Evolutionary conservation across 305 asterid genomes (phyloP), one percentile per base, ranked within the genome.

Genomic region (Fraxinus greggii): DNA sequence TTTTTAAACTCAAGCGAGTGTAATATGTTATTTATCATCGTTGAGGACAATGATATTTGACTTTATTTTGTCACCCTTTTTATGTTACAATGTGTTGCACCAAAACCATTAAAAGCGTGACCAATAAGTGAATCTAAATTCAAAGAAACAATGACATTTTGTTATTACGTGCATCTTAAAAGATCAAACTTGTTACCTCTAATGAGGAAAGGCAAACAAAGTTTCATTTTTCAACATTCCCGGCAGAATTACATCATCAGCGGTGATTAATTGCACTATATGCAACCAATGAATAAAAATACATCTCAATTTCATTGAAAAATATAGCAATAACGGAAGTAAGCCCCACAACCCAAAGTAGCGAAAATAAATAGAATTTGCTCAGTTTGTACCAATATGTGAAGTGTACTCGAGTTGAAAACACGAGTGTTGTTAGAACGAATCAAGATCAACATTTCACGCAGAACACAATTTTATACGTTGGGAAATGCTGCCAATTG

Each of bases 11-110:
- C 51, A 29, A 61, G 15, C 48, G 36, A 73, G 75, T n/a, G 67
- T 54, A 17, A 59, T 72, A 73, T 54, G 32, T 19, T 69, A 26
- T 73, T 42, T 63, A 13, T 74, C 72, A 45, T 42, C 28, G 40
- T 78, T 54, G 54, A 21, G 7, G 24, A 23, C 26, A 29, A 36
- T 40, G 79, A 40, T 69, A 35, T 82, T n/a, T 45, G 76, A 10
- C 26, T 77, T 75, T 78, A 36, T 9, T 73, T 70, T 32, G 7
- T 82, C 51, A 79, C 78, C 40, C 3, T 24, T 69, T 70, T 21
- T 65, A 81, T 26, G 56, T 75, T 82, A 67, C 72, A 67, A 67
- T n/a, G 59, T 28, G 61, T 51, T 4, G 54, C n/a, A 42, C 23
- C 23, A 1, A 51, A 4, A 48, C 15, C 17, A 48, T 48, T 48